Percentiles rank a stretch among this genome's conserved stretches.
phyloP scores from a whole-genome alignment of 2,329 filamentous ascomycete genomes.

The Arthrobotrys entomopaga region DNA sequence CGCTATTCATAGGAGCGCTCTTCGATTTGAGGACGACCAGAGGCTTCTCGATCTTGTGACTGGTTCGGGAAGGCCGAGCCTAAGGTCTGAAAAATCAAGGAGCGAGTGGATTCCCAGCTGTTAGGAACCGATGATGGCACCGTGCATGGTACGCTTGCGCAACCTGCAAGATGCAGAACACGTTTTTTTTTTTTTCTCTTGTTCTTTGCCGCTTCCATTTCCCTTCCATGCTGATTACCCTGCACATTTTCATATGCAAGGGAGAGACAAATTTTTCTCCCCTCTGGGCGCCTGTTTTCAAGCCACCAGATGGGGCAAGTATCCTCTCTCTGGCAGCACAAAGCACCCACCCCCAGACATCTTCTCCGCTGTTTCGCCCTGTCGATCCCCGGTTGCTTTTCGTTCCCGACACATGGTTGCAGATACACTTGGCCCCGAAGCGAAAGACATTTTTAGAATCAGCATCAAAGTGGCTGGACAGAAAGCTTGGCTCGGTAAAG shows the following conservation, averaged over 20 bases:
- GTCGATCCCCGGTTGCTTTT: conserved; percentile 45
- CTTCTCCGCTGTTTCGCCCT: conserved; percentile 31
- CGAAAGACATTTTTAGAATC: conserved; percentile 51
- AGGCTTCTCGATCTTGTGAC: conserved; percentile 49
- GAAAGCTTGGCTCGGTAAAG: conserved; percentile 25
- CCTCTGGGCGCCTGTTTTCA: conserved; percentile 27
- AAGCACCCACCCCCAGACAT: conserved; percentile 14
- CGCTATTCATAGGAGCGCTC: conserved; percentile 1
- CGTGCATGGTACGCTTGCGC: conserved; percentile 50
- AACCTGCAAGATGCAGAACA: conserved; percentile 50
- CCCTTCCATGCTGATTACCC: conserved; percentile 39
- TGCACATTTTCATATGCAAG: conserved; percentile 33
- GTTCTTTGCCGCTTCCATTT: conserved; percentile 40
- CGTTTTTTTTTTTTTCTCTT: conserved; percentile 47
- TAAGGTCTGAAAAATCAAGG: conserved; percentile 15
- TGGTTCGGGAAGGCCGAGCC: conserved; percentile 54
- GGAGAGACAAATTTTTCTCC: conserved; percentile 46
- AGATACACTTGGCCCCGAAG: conserved; percentile 27
- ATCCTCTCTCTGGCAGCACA: conserved; percentile 11
- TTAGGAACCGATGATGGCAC: conserved; percentile 54
- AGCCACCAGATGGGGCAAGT: conserved; percentile 34
- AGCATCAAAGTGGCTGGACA: conserved; percentile 19
- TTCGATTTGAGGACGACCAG: neutral
- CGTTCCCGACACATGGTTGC: conserved; percentile 35
- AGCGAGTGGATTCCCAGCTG: conserved; percentile 36